phyloP scores from a whole-genome alignment of 192 early-diverging fungal species.

The Coemansia asiatica region DNA sequence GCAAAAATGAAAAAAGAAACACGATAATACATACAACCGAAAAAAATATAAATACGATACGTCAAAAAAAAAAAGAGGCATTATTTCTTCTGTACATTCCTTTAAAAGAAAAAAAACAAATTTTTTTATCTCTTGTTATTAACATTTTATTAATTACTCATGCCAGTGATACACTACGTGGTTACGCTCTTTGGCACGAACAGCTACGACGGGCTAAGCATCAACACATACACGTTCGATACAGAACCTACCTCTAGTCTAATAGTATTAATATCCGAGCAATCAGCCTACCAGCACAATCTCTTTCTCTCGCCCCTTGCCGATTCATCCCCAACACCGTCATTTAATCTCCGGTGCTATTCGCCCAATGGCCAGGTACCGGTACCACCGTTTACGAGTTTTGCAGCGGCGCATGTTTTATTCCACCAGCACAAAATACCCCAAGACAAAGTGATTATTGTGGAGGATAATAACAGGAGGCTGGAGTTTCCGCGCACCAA shows the following conservation, averaged over 20 bases:
- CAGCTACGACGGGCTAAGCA: constrained; percentile 22
- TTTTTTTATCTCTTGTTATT: not conserved
- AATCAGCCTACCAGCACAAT: constrained; percentile 11
- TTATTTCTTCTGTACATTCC: not conserved
- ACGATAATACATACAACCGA: not conserved
- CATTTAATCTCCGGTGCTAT: constrained; percentile 24
- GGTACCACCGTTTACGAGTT: constrained; percentile 13
- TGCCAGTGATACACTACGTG: constrained; percentile 10
- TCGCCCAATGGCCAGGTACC: not conserved
- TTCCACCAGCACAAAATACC: not conserved
- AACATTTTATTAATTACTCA: not conserved
- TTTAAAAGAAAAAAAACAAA: not conserved
- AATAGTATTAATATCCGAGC: constrained; percentile 8
- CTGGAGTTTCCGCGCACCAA: constrained; percentile 4
- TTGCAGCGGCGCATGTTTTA: constrained; percentile 21
- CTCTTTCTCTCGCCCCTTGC: constrained; percentile 12
- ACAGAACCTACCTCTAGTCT: not conserved
- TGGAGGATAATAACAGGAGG: not conserved
- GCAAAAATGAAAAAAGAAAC: not conserved
- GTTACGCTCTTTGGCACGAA: constrained; percentile 26
- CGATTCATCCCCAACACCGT: not conserved
- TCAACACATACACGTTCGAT: constrained; percentile 15
- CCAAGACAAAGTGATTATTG: not conserved
- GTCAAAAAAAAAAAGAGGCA: not conserved
- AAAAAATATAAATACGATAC: not conserved